phyloP scores from a whole-genome alignment of 306 rosid species.

The Casuarina glauca region DNA sequence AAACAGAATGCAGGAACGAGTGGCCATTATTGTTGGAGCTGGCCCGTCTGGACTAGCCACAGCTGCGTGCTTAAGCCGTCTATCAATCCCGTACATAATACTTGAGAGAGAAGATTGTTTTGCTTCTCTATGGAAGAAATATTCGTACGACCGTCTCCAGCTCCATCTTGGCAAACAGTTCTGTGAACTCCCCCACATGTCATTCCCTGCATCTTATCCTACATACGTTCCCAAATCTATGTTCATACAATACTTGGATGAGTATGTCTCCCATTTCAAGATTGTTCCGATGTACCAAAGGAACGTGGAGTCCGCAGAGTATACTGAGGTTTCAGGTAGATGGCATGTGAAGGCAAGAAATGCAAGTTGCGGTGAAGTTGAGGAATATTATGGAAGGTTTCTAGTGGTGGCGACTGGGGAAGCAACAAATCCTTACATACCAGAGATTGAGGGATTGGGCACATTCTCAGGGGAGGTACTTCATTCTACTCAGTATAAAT shows the following conservation, averaged over 20 bases:
- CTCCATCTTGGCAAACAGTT: slow-evolving; percentile 52
- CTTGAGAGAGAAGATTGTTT: slow-evolving; percentile 62
- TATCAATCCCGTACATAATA: slow-evolving; percentile 45
- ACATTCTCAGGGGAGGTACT: slow-evolving; percentile 48
- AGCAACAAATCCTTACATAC: slow-evolving; percentile 45
- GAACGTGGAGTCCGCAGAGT: slow-evolving; percentile 43
- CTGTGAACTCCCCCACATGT: slow-evolving; percentile 48
- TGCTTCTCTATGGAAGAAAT: slow-evolving; percentile 66
- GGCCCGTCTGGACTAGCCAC: slow-evolving; percentile 65
- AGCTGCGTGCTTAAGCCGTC: slow-evolving; percentile 41
- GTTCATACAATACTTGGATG: slow-evolving; percentile 46
- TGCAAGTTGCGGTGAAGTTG: slow-evolving; percentile 23
- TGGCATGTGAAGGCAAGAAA: slow-evolving; percentile 54
- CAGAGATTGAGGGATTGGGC: slow-evolving; percentile 47
- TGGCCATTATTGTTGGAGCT: slow-evolving; percentile 55
- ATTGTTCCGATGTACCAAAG: slow-evolving; percentile 48
- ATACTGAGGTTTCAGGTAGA: slow-evolving; percentile 5
- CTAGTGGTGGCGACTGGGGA: slow-evolving; percentile 77
- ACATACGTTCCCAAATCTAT: slow-evolving; percentile 44
- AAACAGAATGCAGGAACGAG: slow-evolving; percentile 20
- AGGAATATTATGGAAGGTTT: slow-evolving; percentile 40
- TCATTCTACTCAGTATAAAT: slow-evolving; percentile 55
- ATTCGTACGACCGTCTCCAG: slow-evolving; percentile 61
- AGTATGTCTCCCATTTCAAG: slow-evolving; percentile 46
- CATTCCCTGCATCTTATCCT: slow-evolving; percentile 49